These are phyloP conservation scores for Pseudogymnoascus sp. DNA, from an alignment of 2,329 filamentous ascomycete species.

Conservation along the genomic window DNA sequence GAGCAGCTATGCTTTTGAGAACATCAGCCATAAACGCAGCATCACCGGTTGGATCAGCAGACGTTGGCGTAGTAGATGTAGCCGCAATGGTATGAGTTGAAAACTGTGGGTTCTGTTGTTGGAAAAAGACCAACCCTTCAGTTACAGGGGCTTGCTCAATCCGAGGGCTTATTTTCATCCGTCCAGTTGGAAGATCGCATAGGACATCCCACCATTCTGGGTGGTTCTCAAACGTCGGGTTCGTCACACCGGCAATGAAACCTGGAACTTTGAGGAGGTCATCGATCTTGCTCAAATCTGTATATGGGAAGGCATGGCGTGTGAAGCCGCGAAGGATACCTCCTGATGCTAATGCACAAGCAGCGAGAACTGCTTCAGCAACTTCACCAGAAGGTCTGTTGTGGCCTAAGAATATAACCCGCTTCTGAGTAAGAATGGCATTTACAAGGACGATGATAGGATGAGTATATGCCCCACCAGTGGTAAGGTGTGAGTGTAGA, in stretches of 20 bases:
- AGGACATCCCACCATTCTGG: slow-evolving; percentile 98
- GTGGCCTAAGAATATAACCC: slow-evolving; percentile 91
- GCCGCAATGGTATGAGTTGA: slow-evolving; percentile 43
- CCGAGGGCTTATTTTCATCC: slow-evolving; percentile 87
- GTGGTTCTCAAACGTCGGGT: slow-evolving; percentile 90
- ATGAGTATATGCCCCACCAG: slow-evolving; percentile 81
- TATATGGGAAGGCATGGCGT: slow-evolving; percentile 94
- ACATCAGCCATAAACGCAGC: slow-evolving; percentile 84
- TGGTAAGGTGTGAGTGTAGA: slow-evolving; percentile 86
- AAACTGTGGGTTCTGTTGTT: slow-evolving; percentile 64
- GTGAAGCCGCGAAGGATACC: slow-evolving; percentile 92
- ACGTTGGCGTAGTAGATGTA: slow-evolving; percentile 25
- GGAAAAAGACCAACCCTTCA: slow-evolving; percentile 81
- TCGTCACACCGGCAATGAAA: slow-evolving; percentile 96
- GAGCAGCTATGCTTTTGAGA: slow-evolving; percentile 71
- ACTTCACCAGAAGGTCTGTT: slow-evolving; percentile 94
- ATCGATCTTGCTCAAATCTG: slow-evolving; percentile 94
- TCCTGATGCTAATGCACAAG: slow-evolving; percentile 87
- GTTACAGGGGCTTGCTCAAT: slow-evolving; percentile 77
- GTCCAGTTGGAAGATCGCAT: slow-evolving; percentile 84
- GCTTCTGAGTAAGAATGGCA: slow-evolving; percentile 90
- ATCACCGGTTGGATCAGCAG: slow-evolving; percentile 73
- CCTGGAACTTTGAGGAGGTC: slow-evolving; percentile 92
- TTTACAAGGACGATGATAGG: slow-evolving; percentile 94
- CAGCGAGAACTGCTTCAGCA: slow-evolving; percentile 95